Evolutionary conservation across 2,329 filamentous ascomycete genomes (phyloP), one percentile per base, ranked within the genome.

Genomic region (Rasamsonia emersonii): DNA sequence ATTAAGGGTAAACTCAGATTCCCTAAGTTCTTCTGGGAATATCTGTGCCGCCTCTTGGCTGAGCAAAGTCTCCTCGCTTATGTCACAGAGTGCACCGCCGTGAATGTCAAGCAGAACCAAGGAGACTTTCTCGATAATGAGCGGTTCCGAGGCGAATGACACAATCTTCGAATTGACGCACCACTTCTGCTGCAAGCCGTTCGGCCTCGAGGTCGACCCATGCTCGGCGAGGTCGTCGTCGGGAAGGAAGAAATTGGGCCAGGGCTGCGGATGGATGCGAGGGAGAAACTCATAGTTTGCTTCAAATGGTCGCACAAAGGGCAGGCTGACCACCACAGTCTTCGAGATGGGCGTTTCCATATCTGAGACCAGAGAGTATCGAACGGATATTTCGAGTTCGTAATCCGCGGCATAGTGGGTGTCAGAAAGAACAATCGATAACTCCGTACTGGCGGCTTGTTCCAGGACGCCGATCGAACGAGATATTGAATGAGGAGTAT

Each of bases 251-350:
- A 93, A 78, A 53, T 80, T 86, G 1, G 91, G 88, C 89, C 91
- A 98, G 2, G 76, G 68, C 29, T 82, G 79, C 0, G 71, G 58
- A 54, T 95, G 82, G 3, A 94, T 67, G 7, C 82, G 74, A 8
- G 91, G 86, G 9, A 79, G 70, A 40, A 96, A 76, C 40, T 93
- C 85, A 55, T 93, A 95, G 49, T 83, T 91, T 10, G 86, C 84
- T 59, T 94, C 86, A 47, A 98, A 96, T 0, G 89, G 86, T 30
- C 77, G 79, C 33, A 85, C 76, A 34, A 95, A 72, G 21, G 77
- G 73, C 4, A 96, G 57, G 32, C 80, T 77, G 23, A 82, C 70
- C 1, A 75, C 69, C 14, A 81, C 62, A 2, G 72, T 75, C 56
- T 93, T 89, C 21, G 79, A 76, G 23, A 96, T 81, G 1, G 81